phyloP scores from a whole-genome alignment of 345 rosid species.

The Bruguiera gymnorhiza region DNA sequence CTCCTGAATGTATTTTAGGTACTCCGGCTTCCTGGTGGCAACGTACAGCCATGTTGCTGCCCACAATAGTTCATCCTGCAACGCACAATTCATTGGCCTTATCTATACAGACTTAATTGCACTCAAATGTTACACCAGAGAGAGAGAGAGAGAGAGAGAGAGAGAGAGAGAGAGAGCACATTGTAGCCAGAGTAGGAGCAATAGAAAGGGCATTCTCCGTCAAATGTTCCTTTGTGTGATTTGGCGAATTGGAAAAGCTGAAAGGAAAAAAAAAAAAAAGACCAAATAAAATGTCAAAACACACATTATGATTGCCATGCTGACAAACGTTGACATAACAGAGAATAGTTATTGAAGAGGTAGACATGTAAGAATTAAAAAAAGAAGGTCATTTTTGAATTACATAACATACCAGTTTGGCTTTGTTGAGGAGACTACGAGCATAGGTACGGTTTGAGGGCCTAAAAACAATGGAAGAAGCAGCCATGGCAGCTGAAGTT shows the following conservation, averaged over 20 bases:
- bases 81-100: neutral
- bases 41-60: constrained; percentile 82
- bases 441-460: constrained; percentile 44
- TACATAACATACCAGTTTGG: constrained; percentile 46
- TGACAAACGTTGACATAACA: no score
- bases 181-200: constrained; percentile 90
- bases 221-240: constrained; percentile 63
- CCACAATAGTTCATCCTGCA: constrained; percentile 93
- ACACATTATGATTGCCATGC: no score
- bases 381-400: neutral
- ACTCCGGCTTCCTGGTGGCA: constrained; percentile 44
- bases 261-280: neutral
- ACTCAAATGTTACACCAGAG: neutral
- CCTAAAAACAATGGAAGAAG: constrained; percentile 72
- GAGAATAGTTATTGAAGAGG: no score
- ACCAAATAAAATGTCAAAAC: neutral
- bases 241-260: constrained; percentile 76
- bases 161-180: constrained; percentile 36
- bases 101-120: neutral
- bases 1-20: constrained; percentile 45
- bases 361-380: neutral
- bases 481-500: constrained; percentile 77
- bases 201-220: constrained; percentile 96
- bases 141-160: constrained; percentile 3
- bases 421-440: constrained; percentile 73